A percentile compares a stretch with the other conserved stretches of the same genome.
These are phyloP conservation scores for Populus euphratica DNA, from an alignment of 345 rosid species.

Conservation along the genomic window DNA sequence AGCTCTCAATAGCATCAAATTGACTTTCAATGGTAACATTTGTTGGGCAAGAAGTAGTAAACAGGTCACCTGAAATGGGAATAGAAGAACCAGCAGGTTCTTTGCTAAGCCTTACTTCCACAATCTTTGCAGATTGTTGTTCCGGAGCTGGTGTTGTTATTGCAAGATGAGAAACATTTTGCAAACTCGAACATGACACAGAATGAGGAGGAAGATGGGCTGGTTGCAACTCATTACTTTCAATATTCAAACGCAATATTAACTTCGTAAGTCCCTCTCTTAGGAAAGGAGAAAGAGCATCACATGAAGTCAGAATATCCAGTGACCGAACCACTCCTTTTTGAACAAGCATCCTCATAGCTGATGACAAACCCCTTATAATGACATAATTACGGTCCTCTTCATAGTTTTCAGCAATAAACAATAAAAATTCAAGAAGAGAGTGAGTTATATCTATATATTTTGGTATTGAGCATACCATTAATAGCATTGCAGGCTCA, in stretches of 20 bases:
- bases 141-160: conserved; percentile 14
- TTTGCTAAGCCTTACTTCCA: conserved; percentile 17
- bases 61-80: conserved; percentile 14
- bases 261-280: conserved; percentile 48
- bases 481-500: conserved; percentile 80
- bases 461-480: conserved; percentile 67
- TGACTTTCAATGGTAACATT: conserved; percentile 11
- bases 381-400: conserved; percentile 38
- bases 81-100: conserved; percentile 16
- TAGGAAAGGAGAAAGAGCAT: conserved; percentile 43
- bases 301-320: conserved; percentile 43
- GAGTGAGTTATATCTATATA: conserved; percentile 56
- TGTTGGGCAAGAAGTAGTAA: conserved; percentile 7
- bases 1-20: conserved; percentile 19
- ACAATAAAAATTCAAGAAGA: conserved; percentile 73
- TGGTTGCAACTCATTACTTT: conserved; percentile 24
- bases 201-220: conserved; percentile 16
- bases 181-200: conserved; percentile 13
- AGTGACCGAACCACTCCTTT: conserved; percentile 58
- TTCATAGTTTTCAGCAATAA: conserved; percentile 65
- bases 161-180: conserved; percentile 10
- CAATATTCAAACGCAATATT: conserved; percentile 32
- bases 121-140: conserved; percentile 6
- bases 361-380: conserved; percentile 48
- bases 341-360: conserved; percentile 48